Base-by-base conservation (phyloP, 2,329 filamentous ascomycete species). In the Juglanconis sp. region DNA sequence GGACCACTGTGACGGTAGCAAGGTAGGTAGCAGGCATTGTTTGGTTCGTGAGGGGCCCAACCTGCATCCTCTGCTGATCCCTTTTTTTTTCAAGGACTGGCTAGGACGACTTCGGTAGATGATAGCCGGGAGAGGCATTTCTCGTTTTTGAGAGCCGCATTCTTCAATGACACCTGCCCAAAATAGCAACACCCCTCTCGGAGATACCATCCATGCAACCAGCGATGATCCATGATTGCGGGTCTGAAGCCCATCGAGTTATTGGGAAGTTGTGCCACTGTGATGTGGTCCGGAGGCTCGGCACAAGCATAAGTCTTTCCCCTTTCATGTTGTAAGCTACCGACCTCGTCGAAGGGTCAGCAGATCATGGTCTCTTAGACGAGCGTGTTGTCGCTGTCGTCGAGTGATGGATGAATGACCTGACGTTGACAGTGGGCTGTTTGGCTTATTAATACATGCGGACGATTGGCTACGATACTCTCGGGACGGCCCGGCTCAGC, bases 401-500 rank as follows among this genome's bases (percentile, higher is more conserved):
- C 24, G 24, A 24, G 24, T 24, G 11, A 11, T 42, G 38, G n/a
- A 42, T 9, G 11, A n/a, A 47, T 3, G 44, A 9, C n/a, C n/a
- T 17, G 44, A 47, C 44, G 44, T 47, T 47, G 44, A 9, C 4
- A 47, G 44, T 47, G 44, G 44, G 17, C 9, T 47, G 15, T 13
- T 11, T 13, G 11, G 52, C 24, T 54, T 54, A 54, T 24, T 46
- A 35, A 54, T 35, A 31, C 15, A 2, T 6, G 7, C 5, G 15
- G 17, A 1, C 6, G 6, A 62, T 62, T 62, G 55, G 52, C 31
- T 62, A 53, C 52, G 51, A 49, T 15, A 5, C 17, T 32, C 7
- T 53, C 44, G 59, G 55, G 59, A 55, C 50, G 17, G 24, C 30
- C 51, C 56, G 40, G 30, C 50, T 44, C 53, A 56, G 32, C 15